Conservation (phyloP, 2,329 filamentous ascomycete genomes). For the Tympanopsis confertula region DNA sequence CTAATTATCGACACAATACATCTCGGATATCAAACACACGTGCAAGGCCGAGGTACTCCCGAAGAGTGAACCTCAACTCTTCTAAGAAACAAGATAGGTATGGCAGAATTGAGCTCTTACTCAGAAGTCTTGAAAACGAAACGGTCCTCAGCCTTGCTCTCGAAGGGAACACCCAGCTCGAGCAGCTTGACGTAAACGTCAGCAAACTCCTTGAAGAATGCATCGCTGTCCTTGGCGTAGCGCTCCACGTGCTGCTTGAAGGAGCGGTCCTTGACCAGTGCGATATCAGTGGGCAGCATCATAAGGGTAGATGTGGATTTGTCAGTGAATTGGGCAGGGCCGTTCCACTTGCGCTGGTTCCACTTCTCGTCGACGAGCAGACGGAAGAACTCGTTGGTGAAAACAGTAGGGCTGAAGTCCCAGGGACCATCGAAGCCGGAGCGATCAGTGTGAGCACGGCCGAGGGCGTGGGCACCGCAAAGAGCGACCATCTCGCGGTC, state of each 20-base stretch:
- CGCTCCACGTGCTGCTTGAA: conserved; percentile 49
- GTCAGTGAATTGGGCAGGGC: conserved; percentile 53
- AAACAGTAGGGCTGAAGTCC: conserved; percentile 22
- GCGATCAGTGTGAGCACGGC: conserved; percentile 52
- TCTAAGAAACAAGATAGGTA: not conserved
- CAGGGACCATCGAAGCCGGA: conserved; percentile 21
- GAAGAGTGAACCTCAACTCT: not conserved
- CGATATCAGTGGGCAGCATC: conserved; percentile 60
- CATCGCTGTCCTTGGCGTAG: conserved; percentile 53
- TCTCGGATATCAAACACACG: conserved; percentile 1
- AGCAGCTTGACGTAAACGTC: conserved; percentile 49
- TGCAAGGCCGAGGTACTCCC: too few species aligned
- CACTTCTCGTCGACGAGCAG: conserved; percentile 17
- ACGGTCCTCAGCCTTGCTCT: conserved; percentile 24
- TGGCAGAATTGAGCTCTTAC: conserved; percentile 6
- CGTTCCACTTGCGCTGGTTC: conserved; percentile 33
- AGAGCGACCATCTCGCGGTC: conserved; percentile 65
- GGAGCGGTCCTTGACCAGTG: conserved; percentile 49
- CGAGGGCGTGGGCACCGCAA: conserved; percentile 50
- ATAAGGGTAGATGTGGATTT: conserved; percentile 49
- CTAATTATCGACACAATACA: too few species aligned
- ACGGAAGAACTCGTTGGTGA: conserved; percentile 23
- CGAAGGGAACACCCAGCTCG: conserved; percentile 55
- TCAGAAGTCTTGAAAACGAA: conserved; percentile 28
- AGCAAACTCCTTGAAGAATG: conserved; percentile 56